phyloP scores from a whole-genome alignment of 192 early-diverging fungal genomes.

The Funneliformis mosseae region DNA sequence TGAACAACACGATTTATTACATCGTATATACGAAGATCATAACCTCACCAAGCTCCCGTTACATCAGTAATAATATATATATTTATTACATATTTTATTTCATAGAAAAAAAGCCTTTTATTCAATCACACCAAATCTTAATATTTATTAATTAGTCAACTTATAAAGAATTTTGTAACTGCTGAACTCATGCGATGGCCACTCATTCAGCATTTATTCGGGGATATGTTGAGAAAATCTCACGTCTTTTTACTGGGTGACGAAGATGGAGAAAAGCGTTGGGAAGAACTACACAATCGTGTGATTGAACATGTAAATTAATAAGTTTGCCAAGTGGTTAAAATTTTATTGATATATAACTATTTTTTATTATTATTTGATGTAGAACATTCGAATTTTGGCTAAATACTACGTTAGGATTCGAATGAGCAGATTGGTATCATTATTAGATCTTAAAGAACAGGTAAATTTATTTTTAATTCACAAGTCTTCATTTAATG shows the following conservation, averaged over 20 bases:
- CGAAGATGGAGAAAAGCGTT: slow-evolving; percentile 79
- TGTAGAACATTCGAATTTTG: slow-evolving; percentile 90
- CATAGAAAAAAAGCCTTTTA: not conserved
- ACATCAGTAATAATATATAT: slow-evolving; percentile 59
- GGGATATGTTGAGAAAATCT: slow-evolving; percentile 70
- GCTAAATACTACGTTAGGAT: slow-evolving; percentile 95
- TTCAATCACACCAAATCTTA: not conserved
- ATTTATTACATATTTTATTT: not conserved
- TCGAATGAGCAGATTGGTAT: slow-evolving; percentile 80
- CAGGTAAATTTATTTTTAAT: slow-evolving; percentile 45
- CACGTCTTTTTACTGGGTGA: slow-evolving; percentile 70
- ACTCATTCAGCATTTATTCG: slow-evolving; percentile 90
- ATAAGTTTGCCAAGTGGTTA: not conserved
- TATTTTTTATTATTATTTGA: not conserved
- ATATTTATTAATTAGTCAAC: slow-evolving; percentile 53
- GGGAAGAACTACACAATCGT: slow-evolving; percentile 85
- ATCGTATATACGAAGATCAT: slow-evolving; percentile 82
- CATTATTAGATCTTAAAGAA: slow-evolving; percentile 83
- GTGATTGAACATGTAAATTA: slow-evolving; percentile 89
- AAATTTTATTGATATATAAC: not conserved
- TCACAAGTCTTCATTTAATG: not conserved
- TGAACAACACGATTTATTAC: slow-evolving; percentile 94
- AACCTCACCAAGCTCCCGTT: slow-evolving; percentile 73
- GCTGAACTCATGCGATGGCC: slow-evolving; percentile 95
- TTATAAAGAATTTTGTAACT: slow-evolving; percentile 88